These are phyloP conservation scores for Syzygium grande DNA, from an alignment of 345 rosid genomes.

Conservation along the genomic window DNA sequence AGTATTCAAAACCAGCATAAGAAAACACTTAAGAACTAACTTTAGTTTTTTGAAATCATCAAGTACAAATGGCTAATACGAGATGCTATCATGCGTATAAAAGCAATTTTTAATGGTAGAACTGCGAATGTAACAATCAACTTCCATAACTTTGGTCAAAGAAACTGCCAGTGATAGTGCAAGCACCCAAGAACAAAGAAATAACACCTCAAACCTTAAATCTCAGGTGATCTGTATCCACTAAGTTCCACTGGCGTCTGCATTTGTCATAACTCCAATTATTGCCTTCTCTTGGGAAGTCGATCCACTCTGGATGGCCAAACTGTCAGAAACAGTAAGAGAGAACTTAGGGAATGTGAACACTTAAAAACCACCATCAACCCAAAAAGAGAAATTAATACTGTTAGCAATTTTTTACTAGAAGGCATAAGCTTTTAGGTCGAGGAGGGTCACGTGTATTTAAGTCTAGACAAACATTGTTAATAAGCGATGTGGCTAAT, in stretches of 20 bases:
- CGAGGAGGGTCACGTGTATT: neutral
- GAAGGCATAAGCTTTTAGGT: too few species aligned
- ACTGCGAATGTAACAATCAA: neutral
- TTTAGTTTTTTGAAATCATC: neutral
- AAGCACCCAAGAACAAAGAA: neutral
- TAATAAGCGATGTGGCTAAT: neutral
- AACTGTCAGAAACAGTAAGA: conserved; percentile 35
- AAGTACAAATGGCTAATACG: neutral
- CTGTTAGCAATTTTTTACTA: neutral
- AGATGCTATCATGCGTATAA: neutral
- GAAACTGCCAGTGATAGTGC: neutral
- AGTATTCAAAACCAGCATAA: neutral
- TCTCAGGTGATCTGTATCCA: conserved; percentile 50
- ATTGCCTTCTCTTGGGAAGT: conserved; percentile 85
- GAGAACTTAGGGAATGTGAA: neutral
- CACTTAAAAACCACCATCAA: neutral
- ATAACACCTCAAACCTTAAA: conserved; percentile 42
- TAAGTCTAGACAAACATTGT: neutral
- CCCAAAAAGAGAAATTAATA: neutral
- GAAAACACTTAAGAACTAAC: neutral
- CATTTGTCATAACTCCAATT: conserved; percentile 78
- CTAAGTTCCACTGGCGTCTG: conserved; percentile 66
- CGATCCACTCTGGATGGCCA: conserved; percentile 90
- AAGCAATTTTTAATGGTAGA: neutral
- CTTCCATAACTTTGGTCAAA: neutral